Evolutionary conservation across 176 grass and related monocot species (phyloP).

Genomic region (Rhynchospora pubera): DNA sequence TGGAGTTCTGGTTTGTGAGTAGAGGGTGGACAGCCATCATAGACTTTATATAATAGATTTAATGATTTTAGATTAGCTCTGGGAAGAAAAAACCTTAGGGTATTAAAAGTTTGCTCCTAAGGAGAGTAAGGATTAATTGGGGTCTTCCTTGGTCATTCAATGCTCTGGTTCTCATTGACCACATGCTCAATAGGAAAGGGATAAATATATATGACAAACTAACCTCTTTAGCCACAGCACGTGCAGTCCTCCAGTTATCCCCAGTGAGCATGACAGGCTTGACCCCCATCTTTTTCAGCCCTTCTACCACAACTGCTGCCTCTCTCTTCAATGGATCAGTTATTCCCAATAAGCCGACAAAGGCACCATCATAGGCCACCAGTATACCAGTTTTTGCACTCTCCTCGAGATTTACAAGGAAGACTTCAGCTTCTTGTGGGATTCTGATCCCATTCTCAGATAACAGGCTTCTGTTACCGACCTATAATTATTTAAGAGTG

Average conservation of each 20-base stretch:
- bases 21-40: background rate
- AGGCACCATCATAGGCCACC: conserved; percentile 57
- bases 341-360: conserved; percentile 74
- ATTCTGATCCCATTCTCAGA: conserved; percentile 48
- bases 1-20: background rate
- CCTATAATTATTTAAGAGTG: conserved; percentile 22
- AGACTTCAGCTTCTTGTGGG: conserved; percentile 68
- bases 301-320: conserved; percentile 82
- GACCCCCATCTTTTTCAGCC: conserved; percentile 86
- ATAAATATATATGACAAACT: background rate
- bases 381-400: conserved; percentile 95
- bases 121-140: background rate
- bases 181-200: background rate
- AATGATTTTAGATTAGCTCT: background rate
- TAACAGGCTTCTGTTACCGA: conserved; percentile 70
- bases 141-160: background rate
- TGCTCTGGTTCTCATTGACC: background rate
- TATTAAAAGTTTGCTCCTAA: background rate
- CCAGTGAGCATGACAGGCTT: conserved; percentile 93
- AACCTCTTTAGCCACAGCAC: conserved; percentile 88
- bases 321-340: conserved; percentile 95
- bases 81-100: background rate
- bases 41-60: background rate
- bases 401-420: conserved; percentile 72
- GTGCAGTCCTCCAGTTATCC: conserved; percentile 84